Evolutionary conservation across 306 rosid species (phyloP), one percentile per base, ranked within the genome.

Genomic region (Corylus heterophylla): DNA sequence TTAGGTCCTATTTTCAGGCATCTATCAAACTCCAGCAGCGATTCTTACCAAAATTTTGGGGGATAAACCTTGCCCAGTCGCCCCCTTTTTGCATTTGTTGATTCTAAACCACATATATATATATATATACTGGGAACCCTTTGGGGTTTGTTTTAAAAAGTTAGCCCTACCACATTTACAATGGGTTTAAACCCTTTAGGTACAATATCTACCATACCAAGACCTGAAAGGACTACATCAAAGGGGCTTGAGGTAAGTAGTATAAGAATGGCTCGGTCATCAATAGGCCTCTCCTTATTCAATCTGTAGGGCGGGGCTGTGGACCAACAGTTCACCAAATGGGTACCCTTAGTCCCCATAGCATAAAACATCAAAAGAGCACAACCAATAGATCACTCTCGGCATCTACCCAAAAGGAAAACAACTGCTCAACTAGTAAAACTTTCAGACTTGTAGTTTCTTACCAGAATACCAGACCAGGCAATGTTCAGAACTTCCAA

Each of bases 401-500:
- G 29, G 48, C 50, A 69, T 17, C 22, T 49, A 80, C 25, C 55
- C n/a, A 55, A 45, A 78, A 7, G n/a, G 49, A 18, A 18, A 18
- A 25, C 13, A 16, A 48, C 31, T 27, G 12, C 16, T 54, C 49
- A 84, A 49, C 70, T 25, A 13, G 35, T n/a, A 55, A 52, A 64
- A 2, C 14, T 25, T 54, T 72, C 56, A 47, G 54, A 45, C 27
- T 56, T 61, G 56, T 42, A 74, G 71, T 74, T 80, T 80, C 97
- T 85, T 88, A 95, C 99, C 93, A 81, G 78, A 81, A 89, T 39
- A 78, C 98, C 99, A 64, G 99, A 90, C 81, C 49, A 89, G 44
- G 99, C 90, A 83, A 90, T 87, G 48, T 69, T 83, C 71, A 93
- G 81, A 86, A 95, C 99, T 75, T 91, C 88, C 12, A 93, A 76